Percentiles rank a stretch among this genome's conserved stretches.
Conservation (phyloP, 768 basidiomycete genomes). For the Amyloporia xantha region DNA sequence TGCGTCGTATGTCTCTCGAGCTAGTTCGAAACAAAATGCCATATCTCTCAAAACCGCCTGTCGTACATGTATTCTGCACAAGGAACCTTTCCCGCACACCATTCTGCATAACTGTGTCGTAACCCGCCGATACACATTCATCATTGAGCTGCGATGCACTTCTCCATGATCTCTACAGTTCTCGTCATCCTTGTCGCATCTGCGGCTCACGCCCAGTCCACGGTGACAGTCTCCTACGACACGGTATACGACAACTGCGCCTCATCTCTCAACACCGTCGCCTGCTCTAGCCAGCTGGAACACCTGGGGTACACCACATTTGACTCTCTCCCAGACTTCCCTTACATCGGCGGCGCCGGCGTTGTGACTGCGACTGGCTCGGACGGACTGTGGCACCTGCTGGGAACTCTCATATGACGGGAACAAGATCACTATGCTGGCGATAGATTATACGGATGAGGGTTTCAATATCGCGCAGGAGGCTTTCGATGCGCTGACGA, state of each 20-base stretch:
- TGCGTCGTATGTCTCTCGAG: no score
- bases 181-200: background rate
- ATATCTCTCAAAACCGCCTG: no score
- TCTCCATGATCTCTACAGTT: background rate
- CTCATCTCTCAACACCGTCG: constrained; percentile 35
- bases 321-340: constrained; percentile 48
- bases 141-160: background rate
- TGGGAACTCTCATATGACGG: constrained; percentile 49
- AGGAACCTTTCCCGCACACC: no score
- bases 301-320: constrained; percentile 38
- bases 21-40: no score
- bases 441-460: constrained; percentile 40
- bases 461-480: constrained; percentile 33
- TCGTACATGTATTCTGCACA: no score
- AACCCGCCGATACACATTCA: no score
- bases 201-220: constrained; percentile 15
- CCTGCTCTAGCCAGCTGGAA: constrained; percentile 42
- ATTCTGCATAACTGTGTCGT: no score
- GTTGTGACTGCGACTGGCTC: constrained; percentile 38
- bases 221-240: constrained; percentile 36
- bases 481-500: constrained; percentile 25
- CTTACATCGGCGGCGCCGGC: constrained; percentile 49
- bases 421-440: constrained; percentile 41
- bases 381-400: constrained; percentile 54
- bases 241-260: constrained; percentile 39